phyloP scores from a whole-genome alignment of 2,329 filamentous ascomycete genomes.

The Phyllosticta ampelicida region DNA sequence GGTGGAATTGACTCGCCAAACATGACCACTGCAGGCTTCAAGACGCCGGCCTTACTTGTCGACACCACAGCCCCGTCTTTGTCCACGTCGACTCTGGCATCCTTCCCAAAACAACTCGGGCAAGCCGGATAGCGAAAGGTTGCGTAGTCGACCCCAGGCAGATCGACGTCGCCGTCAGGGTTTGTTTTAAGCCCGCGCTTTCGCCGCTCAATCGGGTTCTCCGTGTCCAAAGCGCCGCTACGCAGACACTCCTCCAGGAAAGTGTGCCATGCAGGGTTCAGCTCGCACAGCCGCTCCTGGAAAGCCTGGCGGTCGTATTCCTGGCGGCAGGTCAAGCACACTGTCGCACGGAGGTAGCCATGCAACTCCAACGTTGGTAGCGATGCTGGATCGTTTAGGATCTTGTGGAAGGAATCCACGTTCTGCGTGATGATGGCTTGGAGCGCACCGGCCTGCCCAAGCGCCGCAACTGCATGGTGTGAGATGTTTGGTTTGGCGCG shows the following conservation, averaged over 20 bases:
- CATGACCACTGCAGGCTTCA: constrained; percentile 93
- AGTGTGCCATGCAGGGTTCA: constrained; percentile 79
- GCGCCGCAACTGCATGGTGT: constrained; percentile 64
- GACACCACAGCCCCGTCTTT: constrained; percentile 66
- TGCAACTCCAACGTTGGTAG: constrained; percentile 77
- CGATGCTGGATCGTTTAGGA: constrained; percentile 56
- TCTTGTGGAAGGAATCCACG: constrained; percentile 80
- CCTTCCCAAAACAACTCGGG: constrained; percentile 60
- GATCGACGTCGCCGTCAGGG: constrained; percentile 87
- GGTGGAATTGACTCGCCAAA: constrained; percentile 80
- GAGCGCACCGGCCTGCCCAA: constrained; percentile 63
- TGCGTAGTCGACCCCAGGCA: constrained; percentile 76
- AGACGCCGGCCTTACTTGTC: constrained; percentile 58
- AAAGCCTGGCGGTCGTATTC: constrained; percentile 63
- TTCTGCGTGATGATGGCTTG: constrained; percentile 84
- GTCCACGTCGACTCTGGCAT: constrained; percentile 54
- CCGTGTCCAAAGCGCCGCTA: constrained; percentile 64
- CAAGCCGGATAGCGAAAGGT: constrained; percentile 89
- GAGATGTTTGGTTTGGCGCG: constrained; percentile 69
- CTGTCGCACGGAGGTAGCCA: constrained; percentile 71
- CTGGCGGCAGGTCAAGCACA: constrained; percentile 68
- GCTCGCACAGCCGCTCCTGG: constrained; percentile 59
- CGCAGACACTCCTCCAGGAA: constrained; percentile 64
- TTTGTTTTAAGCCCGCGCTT: constrained; percentile 69
- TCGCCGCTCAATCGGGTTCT: constrained; percentile 59